Conservation (phyloP, 2,329 filamentous ascomycete species). For the Xylariaceae sp. region DNA sequence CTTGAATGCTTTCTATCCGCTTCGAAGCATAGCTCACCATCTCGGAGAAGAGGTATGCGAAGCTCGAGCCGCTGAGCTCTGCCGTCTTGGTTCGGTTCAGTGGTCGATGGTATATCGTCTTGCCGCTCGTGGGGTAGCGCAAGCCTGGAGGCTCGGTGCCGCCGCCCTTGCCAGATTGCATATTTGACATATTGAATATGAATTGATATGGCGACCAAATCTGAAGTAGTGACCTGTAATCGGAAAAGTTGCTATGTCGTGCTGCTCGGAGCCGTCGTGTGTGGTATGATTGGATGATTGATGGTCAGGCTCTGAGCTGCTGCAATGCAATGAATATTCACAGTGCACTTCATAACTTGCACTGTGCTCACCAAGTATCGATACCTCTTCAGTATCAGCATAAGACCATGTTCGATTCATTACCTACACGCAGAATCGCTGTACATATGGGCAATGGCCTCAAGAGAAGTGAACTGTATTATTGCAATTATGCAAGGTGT, state of each 20-base stretch:
- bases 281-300: not conserved
- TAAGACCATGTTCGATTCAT: no score
- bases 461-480: no score
- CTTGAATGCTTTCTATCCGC: constrained; percentile 85
- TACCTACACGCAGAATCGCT: no score
- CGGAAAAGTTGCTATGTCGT: no score
- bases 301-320: no score
- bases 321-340: no score
- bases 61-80: constrained; percentile 88
- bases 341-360: no score
- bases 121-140: constrained; percentile 85
- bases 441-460: no score
- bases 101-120: constrained; percentile 96
- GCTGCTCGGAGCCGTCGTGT: not conserved
- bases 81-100: constrained; percentile 84
- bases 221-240: not conserved
- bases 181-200: constrained; percentile 43
- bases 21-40: constrained; percentile 95
- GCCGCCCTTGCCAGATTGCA: constrained; percentile 41
- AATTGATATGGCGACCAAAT: not conserved
- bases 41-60: constrained; percentile 93
- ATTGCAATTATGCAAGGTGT: no score
- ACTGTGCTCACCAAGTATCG: no score
- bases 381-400: no score
- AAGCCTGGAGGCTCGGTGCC: constrained; percentile 58